Evolutionary conservation across 2,329 filamentous ascomycete genomes (phyloP).

Genomic region (Aspergillus tanneri): DNA sequence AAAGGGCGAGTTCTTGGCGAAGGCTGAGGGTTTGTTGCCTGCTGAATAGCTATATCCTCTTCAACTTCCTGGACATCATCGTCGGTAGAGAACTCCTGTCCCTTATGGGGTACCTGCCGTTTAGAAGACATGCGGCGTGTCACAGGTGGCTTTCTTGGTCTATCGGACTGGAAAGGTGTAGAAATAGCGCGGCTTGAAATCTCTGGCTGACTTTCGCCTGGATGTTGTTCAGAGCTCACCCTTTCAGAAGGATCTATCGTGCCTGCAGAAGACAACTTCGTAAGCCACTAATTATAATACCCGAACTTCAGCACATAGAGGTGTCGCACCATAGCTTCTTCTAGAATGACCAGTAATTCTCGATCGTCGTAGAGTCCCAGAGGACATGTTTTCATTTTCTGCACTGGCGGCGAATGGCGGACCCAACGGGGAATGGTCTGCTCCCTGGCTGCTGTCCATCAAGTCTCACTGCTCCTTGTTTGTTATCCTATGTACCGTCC

Average conservation of each 20-base stretch:
- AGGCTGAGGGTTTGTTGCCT: slow-evolving; percentile 28
- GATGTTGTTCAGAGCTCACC: slow-evolving; percentile 20
- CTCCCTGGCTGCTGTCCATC: slow-evolving; percentile 5
- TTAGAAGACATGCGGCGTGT: slow-evolving; percentile 73
- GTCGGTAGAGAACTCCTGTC: slow-evolving; percentile 86
- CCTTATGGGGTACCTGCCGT: slow-evolving; percentile 69
- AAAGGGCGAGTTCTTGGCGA: slow-evolving; percentile 38
- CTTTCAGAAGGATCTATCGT: slow-evolving; percentile 31
- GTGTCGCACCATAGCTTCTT: slow-evolving; percentile 33
- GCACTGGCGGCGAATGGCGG: slow-evolving; percentile 11
- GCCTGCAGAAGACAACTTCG: slow-evolving; percentile 22
- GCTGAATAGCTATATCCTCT: slow-evolving; percentile 57
- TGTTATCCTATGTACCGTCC: background rate
- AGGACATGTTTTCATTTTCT: slow-evolving; percentile 14
- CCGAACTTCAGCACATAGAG: background rate
- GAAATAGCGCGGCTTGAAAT: slow-evolving; percentile 34
- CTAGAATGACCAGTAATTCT: slow-evolving; percentile 15
- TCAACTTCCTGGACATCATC: slow-evolving; percentile 81
- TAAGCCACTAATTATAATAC: background rate
- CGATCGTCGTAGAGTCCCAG: slow-evolving; percentile 18
- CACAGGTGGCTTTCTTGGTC: slow-evolving; percentile 70
- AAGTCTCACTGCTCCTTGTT: background rate
- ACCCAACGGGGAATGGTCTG: slow-evolving; percentile 10
- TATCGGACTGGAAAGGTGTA: slow-evolving; percentile 33
- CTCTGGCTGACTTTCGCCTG: slow-evolving; percentile 34